Conservation (phyloP, 768 basidiomycete genomes). For the Lactarius sanguifluus region DNA sequence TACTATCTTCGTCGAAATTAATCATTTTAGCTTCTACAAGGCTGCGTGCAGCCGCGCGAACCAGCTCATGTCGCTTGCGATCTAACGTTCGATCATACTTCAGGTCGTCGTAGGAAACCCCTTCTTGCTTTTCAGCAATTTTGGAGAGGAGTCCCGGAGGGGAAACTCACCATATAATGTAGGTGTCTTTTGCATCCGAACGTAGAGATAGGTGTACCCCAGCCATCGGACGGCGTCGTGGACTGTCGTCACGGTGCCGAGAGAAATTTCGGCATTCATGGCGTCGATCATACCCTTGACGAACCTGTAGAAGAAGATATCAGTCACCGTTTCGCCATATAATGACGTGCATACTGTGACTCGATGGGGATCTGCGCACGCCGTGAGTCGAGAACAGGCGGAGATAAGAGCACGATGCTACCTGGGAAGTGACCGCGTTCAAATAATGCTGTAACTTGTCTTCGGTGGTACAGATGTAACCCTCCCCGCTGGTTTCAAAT, state of each 20-base stretch:
- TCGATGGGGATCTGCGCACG: constrained; percentile 82
- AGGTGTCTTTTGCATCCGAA: constrained; percentile 92
- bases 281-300: constrained; percentile 82
- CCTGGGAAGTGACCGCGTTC: constrained; percentile 84
- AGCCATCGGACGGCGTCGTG: constrained; percentile 91
- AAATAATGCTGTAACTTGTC: constrained; percentile 93
- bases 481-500: constrained; percentile 89
- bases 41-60: constrained; percentile 60
- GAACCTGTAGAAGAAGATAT: constrained; percentile 48
- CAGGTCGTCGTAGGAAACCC: constrained; percentile 67
- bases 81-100: constrained; percentile 73
- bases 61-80: constrained; percentile 65
- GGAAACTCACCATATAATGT: constrained; percentile 65
- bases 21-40: constrained; percentile 82
- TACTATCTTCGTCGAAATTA: constrained; percentile 57
- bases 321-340: neutral
- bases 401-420: constrained; percentile 32
- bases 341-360: constrained; percentile 64
- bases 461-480: constrained; percentile 92
- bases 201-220: constrained; percentile 95
- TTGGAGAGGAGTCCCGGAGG: neutral
- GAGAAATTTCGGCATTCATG: constrained; percentile 91
- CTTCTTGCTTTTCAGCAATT: constrained; percentile 40
- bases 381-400: constrained; percentile 14
- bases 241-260: constrained; percentile 89